Percentiles rank a stretch among this genome's conserved stretches.
phyloP scores from a whole-genome alignment of 768 basidiomycete species.

The Kwoniella newhampshirensis region DNA sequence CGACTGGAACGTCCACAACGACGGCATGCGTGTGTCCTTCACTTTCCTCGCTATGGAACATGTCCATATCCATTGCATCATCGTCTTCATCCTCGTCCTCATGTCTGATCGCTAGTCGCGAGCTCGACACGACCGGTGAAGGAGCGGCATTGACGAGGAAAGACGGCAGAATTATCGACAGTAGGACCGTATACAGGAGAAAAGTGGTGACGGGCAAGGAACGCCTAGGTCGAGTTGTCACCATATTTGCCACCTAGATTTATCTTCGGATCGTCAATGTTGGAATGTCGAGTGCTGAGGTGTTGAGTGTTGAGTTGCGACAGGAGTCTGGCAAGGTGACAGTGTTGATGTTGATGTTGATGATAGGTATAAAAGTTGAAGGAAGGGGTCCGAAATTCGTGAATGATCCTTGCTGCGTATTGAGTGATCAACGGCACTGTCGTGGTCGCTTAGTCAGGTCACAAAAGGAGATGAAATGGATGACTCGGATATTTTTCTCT shows the following conservation, averaged over 20 bases:
- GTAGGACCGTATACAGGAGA: slow-evolving; percentile 17
- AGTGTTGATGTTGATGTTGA: slow-evolving; percentile 1
- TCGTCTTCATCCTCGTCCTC: slow-evolving; percentile 12
- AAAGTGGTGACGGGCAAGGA: slow-evolving; percentile 27
- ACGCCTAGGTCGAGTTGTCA: slow-evolving; percentile 8
- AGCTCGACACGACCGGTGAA: neutral
- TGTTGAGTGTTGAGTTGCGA: neutral
- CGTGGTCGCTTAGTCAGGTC: no score
- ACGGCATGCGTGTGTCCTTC: slow-evolving; percentile 14
- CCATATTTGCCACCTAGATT: slow-evolving; percentile 10
- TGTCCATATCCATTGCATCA: slow-evolving; percentile 12
- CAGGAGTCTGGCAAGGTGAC: neutral
- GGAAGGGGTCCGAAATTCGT: neutral
- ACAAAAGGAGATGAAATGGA: no score
- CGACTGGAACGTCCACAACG: neutral
- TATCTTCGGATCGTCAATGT: neutral
- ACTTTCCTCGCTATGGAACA: neutral
- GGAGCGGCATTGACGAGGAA: slow-evolving; percentile 1
- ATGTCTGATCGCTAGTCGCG: slow-evolving; percentile 8
- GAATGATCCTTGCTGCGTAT: neutral
- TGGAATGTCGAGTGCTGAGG: neutral
- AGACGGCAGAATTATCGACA: slow-evolving; percentile 20
- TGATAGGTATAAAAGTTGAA: neutral
- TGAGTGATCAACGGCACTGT: no score
- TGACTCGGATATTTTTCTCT: no score